Base-by-base conservation (phyloP, 2,329 filamentous ascomycete genomes). In the Penicillium aurantiogriseum region DNA sequence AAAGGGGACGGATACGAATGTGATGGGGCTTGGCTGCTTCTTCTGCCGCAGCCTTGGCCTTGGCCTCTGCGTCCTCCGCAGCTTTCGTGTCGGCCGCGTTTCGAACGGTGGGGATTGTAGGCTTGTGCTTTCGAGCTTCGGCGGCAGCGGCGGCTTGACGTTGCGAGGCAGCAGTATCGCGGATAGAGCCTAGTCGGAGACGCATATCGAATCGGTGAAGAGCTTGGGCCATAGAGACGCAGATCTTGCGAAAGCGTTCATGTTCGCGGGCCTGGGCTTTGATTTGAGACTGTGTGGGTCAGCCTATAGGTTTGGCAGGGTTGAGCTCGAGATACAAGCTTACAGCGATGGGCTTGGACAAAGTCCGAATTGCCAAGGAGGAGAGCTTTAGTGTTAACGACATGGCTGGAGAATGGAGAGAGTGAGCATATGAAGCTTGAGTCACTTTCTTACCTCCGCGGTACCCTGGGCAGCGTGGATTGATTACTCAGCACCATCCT, bases 281-380 rank as follows among this genome's bases (percentile, higher is more conserved):
- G 71, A 89, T 87, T 70, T 80, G 80, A 67, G 86, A 88, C 86
- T 88, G 69, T n/a, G 44, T 35, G 8, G 40, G 65, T 73, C 56
- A 74, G 69, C 61, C 60, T 58, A 10, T 19, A 6, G 27, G 7
- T 49, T 25, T 13, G 51, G 35, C 19, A 48, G 38, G n/a, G 25
- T 23, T 25, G 23, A 27, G 10, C 17, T 35, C n/a, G 39, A 29
- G 55, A 35, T 36, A n/a, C 21, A 39, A 46, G 55, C 69, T 56
- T 79, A 88, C 86, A 62, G 85, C 85, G 68, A 89, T 85, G 2
- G 86, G 86, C 69, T 89, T 89, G 15, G 86, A 86, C 29, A 87
- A 76, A 1, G 86, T 88, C 58, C 86, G 80, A 58, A 89, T 84
- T 40, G 80, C 81, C 47, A 89, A 77, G 23, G 86, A 88, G 33